Conservation (phyloP, 495 filamentous ascomycete genomes). For the Bombardia bombarda region DNA sequence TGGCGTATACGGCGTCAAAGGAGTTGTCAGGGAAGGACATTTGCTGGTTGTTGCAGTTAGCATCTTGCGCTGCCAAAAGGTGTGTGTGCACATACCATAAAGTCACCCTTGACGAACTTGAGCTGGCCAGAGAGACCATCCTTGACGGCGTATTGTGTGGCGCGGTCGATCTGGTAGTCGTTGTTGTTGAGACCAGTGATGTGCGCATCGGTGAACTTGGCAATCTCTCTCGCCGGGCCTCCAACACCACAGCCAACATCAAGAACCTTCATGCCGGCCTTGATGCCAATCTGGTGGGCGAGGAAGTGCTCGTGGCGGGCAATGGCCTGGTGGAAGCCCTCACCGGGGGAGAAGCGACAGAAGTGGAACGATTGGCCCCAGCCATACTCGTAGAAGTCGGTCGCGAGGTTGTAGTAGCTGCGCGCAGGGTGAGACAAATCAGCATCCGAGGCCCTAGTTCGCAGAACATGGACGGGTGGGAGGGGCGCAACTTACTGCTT, state of each 20-base stretch:
- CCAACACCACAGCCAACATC: conserved; percentile 98
- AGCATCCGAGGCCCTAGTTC: no score
- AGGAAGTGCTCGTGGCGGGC: conserved; percentile 98
- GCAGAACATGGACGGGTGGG: neutral
- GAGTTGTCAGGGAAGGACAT: conserved; percentile 89
- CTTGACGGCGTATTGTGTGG: conserved; percentile 72
- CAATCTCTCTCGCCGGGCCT: conserved; percentile 94
- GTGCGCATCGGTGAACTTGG: conserved; percentile 86
- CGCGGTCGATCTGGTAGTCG: conserved; percentile 97
- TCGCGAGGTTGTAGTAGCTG: conserved; percentile 97
- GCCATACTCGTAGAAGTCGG: conserved; percentile 95
- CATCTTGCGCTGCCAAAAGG: neutral
- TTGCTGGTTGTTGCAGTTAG: conserved; percentile 50
- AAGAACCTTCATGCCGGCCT: conserved; percentile 79
- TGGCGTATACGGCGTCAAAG: conserved; percentile 96
- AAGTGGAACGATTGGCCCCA: conserved; percentile 97
- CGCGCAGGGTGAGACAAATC: conserved; percentile 1
- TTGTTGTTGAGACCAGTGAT: conserved; percentile 97
- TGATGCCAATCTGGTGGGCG: conserved; percentile 79
- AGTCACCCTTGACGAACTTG: conserved; percentile 90
- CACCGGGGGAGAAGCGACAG: conserved; percentile 86
- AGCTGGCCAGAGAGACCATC: conserved; percentile 78
- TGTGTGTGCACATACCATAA: conserved; percentile 58
- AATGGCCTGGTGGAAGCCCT: conserved; percentile 87
- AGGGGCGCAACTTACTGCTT: conserved; percentile 61